Evolutionary conservation across 1,284 basidiomycete species (phyloP).

Genomic region (Austroboletus novae-zelandiae): DNA sequence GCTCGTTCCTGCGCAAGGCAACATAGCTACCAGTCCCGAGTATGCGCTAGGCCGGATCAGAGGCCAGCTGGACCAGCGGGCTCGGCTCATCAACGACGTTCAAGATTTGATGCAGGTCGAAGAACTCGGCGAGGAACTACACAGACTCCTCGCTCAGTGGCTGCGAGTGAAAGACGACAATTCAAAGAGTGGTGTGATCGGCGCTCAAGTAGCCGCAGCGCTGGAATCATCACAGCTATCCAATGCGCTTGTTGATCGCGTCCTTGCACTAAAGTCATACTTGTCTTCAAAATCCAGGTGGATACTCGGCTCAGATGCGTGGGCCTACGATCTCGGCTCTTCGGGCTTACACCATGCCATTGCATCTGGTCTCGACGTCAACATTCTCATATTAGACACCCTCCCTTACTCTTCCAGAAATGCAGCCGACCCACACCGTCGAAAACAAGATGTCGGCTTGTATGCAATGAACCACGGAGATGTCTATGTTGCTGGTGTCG

Average conservation of each 20-base stretch:
- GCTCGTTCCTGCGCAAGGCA: constrained; percentile 65
- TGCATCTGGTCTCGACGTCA: constrained; percentile 88
- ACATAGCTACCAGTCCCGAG: constrained; percentile 83
- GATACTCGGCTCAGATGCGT: constrained; percentile 97
- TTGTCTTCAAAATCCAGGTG: constrained; percentile 76
- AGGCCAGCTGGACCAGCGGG: constrained; percentile 73
- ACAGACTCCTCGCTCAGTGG: constrained; percentile 75
- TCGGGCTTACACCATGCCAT: constrained; percentile 95
- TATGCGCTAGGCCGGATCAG: constrained; percentile 92
- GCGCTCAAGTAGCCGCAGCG: constrained; percentile 55
- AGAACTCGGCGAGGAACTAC: constrained; percentile 55
- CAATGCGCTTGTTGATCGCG: constrained; percentile 48
- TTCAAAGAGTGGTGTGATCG: constrained; percentile 57
- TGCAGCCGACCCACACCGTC: constrained; percentile 63
- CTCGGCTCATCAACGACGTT: constrained; percentile 60
- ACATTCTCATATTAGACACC: constrained; percentile 95
- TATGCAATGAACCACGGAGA: constrained; percentile 99
- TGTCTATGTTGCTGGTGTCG: constrained; percentile 94
- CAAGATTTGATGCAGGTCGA: constrained; percentile 56
- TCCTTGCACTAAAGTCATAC: constrained; percentile 60
- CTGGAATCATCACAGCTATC: constrained; percentile 48
- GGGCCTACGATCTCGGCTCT: constrained; percentile 97
- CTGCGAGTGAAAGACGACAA: constrained; percentile 63
- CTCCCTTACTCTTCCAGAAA: constrained; percentile 82
- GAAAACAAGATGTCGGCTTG: constrained; percentile 91